These are phyloP conservation scores for Rhypophila decipiens DNA, from an alignment of 495 filamentous ascomycete genomes.

Conservation along the genomic window DNA sequence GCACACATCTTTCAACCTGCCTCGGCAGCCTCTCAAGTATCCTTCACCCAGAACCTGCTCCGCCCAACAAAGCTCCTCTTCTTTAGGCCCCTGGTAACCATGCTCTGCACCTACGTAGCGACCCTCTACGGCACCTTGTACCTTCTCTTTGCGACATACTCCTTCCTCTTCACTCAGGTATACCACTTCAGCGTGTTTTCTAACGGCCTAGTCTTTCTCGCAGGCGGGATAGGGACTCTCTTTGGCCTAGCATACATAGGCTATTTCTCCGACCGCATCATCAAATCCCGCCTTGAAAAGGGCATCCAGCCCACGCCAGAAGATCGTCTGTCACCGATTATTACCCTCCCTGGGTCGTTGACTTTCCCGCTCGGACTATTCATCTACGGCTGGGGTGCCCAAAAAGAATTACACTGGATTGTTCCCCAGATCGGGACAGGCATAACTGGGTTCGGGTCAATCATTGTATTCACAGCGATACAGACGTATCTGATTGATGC, in stretches of 20 bases:
- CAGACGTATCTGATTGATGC: slow-evolving; percentile 55
- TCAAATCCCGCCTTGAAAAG: slow-evolving; percentile 23
- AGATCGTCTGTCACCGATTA: not conserved
- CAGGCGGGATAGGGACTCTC: slow-evolving; percentile 20
- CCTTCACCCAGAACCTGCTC: too few species aligned
- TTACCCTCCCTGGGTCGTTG: slow-evolving; percentile 22
- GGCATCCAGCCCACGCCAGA: slow-evolving; percentile 23
- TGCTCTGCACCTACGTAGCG: too few species aligned
- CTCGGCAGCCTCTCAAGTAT: too few species aligned
- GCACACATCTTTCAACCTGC: too few species aligned
- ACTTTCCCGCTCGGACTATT: slow-evolving; percentile 33
- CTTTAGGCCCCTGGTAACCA: too few species aligned
- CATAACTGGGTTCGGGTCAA: slow-evolving; percentile 45
- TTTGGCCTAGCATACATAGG: slow-evolving; percentile 3
- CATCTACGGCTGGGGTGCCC: slow-evolving; percentile 42
- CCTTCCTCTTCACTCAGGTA: too few species aligned
- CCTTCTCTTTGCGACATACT: too few species aligned
- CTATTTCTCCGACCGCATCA: slow-evolving; percentile 7
- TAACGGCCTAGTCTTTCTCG: too few species aligned
- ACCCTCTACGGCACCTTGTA: too few species aligned
- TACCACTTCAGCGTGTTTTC: too few species aligned
- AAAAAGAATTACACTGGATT: slow-evolving; percentile 36
- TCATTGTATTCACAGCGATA: slow-evolving; percentile 44
- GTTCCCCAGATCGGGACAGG: slow-evolving; percentile 46
- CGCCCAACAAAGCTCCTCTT: too few species aligned